These are phyloP conservation scores for Penicillium tannophilum DNA, from an alignment of 495 filamentous ascomycete species.

Conservation along the genomic window DNA sequence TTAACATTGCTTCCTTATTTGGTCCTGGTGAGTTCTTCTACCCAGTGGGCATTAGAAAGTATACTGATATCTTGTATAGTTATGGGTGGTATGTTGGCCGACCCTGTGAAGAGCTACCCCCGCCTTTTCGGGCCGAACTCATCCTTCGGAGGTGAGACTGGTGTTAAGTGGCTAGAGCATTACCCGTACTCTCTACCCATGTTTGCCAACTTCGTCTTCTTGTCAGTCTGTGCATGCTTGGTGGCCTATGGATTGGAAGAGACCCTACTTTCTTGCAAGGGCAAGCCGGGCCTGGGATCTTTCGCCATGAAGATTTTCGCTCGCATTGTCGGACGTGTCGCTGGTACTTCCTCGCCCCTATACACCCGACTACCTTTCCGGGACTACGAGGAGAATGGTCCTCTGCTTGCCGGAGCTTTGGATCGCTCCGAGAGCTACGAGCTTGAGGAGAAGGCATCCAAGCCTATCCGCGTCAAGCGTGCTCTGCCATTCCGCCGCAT, in stretches of 20 bases:
- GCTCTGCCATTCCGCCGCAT: slow-evolving; percentile 70
- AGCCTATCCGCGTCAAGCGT: slow-evolving; percentile 29
- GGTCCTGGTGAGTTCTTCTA: slow-evolving; percentile 56
- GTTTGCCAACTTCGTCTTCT: slow-evolving; percentile 68
- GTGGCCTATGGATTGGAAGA: slow-evolving; percentile 73
- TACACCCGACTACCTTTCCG: slow-evolving; percentile 40
- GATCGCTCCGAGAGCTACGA: slow-evolving; percentile 42
- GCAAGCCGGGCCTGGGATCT: slow-evolving; percentile 43
- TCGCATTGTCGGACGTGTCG: slow-evolving; percentile 28
- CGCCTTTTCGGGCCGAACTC: slow-evolving; percentile 61
- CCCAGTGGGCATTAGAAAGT: background rate
- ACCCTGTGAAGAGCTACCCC: slow-evolving; percentile 72
- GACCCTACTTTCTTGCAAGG: slow-evolving; percentile 48
- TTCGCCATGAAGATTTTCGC: slow-evolving; percentile 35
- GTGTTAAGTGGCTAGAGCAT: slow-evolving; percentile 64
- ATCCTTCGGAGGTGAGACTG: slow-evolving; percentile 49
- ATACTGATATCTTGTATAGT: slow-evolving; percentile 31
- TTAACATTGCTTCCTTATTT: slow-evolving; percentile 77
- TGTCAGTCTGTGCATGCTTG: slow-evolving; percentile 54
- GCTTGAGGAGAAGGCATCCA: slow-evolving; percentile 41
- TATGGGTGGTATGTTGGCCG: slow-evolving; percentile 72
- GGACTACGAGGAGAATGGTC: slow-evolving; percentile 42
- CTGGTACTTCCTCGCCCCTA: slow-evolving; percentile 40
- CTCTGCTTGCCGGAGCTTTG: slow-evolving; percentile 28
- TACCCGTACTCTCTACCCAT: slow-evolving; percentile 80